Base-by-base conservation (phyloP, 495 filamentous ascomycete genomes). In the Xanthoparmelia taractica region DNA sequence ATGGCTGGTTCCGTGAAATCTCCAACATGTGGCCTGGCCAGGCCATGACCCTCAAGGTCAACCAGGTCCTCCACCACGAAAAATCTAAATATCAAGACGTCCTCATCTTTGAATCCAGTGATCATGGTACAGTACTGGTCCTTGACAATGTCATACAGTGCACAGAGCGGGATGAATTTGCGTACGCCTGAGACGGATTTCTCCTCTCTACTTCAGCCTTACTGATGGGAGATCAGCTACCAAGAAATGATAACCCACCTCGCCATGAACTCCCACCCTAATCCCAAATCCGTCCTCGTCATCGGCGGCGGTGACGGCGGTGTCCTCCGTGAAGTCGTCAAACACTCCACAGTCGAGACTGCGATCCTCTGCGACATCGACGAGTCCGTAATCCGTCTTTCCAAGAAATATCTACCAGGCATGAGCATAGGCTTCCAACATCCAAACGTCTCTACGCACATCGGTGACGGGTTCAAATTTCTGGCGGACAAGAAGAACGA, bases 241-340 rank as follows among this genome's bases (percentile, higher is more conserved):
- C 95, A 99, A 80, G 95, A 99, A 85, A 99, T 99, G 94, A 99
- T 99, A 79, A 91, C 94, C 63, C 92, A 99, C 78, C 83, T 97
- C 59, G 94, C 91, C 77, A 92, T 99, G 89, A 95, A 95, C 84
- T 90, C 94, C 31, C 94, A 97, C 84, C 95, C 93, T 67, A 84
- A 94, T 80, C 94, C 94, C 69, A 92, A 96, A 86, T 93, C 92
- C 79, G 92, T 97, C 59, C 86, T 99, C 43, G 94, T 99, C 75
- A 97, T 97, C 70, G 94, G 94, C 60, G 94, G 92, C 69, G 94
- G 95, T 70, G 94, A 97, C 72, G 94, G 94, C 59, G 95, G 94
- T 76, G 94, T 97, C 62, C 85, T 97, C 67, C 91, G 92, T 68
- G 95, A 97, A 83, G 87, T 99, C 45, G 89, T 97, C 80, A 97